phyloP scores from a whole-genome alignment of 305 asterid species.

The Ilex paraguariensis region DNA sequence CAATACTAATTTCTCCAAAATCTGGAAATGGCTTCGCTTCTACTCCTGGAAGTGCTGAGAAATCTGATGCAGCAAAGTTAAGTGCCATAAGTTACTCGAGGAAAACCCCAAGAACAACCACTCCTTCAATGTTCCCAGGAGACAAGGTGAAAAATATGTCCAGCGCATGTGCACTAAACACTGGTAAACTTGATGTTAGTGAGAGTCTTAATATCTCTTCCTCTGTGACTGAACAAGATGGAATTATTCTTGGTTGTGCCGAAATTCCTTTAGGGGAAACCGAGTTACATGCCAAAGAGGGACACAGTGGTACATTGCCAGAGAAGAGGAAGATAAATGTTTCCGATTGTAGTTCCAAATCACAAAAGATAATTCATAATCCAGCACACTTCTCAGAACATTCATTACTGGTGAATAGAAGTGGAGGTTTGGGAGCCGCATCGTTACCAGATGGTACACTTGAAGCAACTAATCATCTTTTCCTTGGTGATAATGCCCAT shows the following conservation, averaged over 20 bases:
- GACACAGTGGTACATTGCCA: conserved; percentile 19
- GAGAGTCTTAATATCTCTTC: conserved; percentile 28
- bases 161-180: conserved; percentile 21
- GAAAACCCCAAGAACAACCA: conserved; percentile 27
- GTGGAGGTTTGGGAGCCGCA: conserved; percentile 27
- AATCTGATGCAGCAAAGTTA: conserved; percentile 31
- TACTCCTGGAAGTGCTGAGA: conserved; percentile 35
- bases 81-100: conserved; percentile 26
- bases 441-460: conserved; percentile 18
- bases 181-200: conserved; percentile 14
- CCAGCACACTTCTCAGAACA: conserved; percentile 21
- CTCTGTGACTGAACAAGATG: conserved; percentile 22
- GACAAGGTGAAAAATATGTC: conserved; percentile 27
- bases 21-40: conserved; percentile 27
- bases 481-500: conserved; percentile 16
- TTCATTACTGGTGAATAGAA: conserved; percentile 16
- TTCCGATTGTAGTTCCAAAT: conserved; percentile 33
- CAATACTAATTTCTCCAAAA: conserved; percentile 22
- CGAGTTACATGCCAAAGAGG: conserved; percentile 28
- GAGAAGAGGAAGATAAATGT: conserved; percentile 34
- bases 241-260: conserved; percentile 19
- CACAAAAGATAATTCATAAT: conserved; percentile 26
- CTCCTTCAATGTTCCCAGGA: conserved; percentile 30
- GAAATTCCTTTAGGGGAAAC: conserved; percentile 35
- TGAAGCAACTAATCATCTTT: conserved; percentile 13